Percentiles rank a stretch among this genome's conserved stretches.
phyloP scores from a whole-genome alignment of 345 rosid species.

The Odontarrhena argentea region DNA sequence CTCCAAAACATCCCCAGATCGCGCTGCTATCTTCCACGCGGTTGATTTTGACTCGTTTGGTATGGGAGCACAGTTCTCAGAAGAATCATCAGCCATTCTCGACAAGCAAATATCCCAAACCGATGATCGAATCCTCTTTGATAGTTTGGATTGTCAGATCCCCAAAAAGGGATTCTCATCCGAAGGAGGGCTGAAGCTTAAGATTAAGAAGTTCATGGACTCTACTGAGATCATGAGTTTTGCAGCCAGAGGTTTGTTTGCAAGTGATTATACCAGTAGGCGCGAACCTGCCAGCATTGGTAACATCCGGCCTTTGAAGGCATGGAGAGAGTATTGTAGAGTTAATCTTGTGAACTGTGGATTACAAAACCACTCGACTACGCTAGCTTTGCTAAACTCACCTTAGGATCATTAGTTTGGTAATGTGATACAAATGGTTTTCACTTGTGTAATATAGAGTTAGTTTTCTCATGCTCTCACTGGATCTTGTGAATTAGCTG shows the following conservation, averaged over 20 bases:
- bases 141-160: slow-evolving; percentile 9
- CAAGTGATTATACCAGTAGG: slow-evolving; percentile 35
- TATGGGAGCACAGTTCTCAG: slow-evolving; percentile 38
- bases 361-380: not conserved
- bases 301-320: slow-evolving; percentile 48
- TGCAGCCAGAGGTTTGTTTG: slow-evolving; percentile 70
- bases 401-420: slow-evolving; percentile 11
- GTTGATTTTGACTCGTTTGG: slow-evolving; percentile 69
- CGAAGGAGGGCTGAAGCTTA: slow-evolving; percentile 46
- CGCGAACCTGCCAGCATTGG: slow-evolving; percentile 14
- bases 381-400: slow-evolving; percentile 24
- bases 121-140: not conserved
- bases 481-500: slow-evolving; percentile 12
- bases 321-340: slow-evolving; percentile 60
- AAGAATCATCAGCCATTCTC: slow-evolving; percentile 16
- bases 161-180: slow-evolving; percentile 41
- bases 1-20: slow-evolving; percentile 33
- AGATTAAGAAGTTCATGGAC: slow-evolving; percentile 55
- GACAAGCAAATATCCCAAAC: not conserved
- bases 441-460: slow-evolving; percentile 3
- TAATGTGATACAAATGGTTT: slow-evolving; percentile 1
- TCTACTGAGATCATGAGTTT: slow-evolving; percentile 73
- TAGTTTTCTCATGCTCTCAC: not conserved
- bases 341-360: slow-evolving; percentile 42
- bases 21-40: slow-evolving; percentile 51